A percentile compares a stretch with the other conserved stretches of the same genome.
These are phyloP conservation scores for Diaporthe sp. DNA, from an alignment of 2,329 filamentous ascomycete species.

Conservation along the genomic window DNA sequence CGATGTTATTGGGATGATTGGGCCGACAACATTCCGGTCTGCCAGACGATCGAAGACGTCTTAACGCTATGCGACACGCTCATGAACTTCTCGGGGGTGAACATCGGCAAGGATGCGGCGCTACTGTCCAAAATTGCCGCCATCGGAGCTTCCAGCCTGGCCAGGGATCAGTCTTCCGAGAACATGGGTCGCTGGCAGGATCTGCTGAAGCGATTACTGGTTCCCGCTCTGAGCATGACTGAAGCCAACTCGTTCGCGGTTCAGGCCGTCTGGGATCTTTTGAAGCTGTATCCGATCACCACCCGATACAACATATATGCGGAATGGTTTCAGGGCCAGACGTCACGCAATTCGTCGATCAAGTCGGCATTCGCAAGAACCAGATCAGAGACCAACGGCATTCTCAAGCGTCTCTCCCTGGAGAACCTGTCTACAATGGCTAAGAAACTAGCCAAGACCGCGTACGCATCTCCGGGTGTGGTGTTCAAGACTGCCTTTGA, in stretches of 20 bases:
- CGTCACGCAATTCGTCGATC: conserved; percentile 81
- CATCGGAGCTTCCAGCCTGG: conserved; percentile 82
- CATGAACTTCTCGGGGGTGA: conserved; percentile 86
- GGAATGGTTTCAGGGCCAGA: conserved; percentile 88
- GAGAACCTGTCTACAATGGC: conserved; percentile 90
- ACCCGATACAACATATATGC: conserved; percentile 89
- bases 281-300: conserved; percentile 80
- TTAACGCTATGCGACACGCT: conserved; percentile 88
- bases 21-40: conserved; percentile 92
- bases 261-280: conserved; percentile 86
- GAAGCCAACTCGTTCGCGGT: conserved; percentile 86
- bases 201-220: conserved; percentile 83
- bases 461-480: conserved; percentile 87
- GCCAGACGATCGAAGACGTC: conserved; percentile 89
- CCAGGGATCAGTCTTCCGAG: conserved; percentile 72
- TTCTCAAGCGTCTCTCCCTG: conserved; percentile 89
- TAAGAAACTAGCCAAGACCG: conserved; percentile 89
- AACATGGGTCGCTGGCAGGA: conserved; percentile 87
- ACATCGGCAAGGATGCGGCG: conserved; percentile 85
- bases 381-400: conserved; percentile 81
- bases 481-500: conserved; percentile 90
- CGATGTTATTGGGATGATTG: conserved; percentile 98
- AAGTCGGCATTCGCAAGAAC: conserved; percentile 81
- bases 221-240: conserved; percentile 88
- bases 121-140: conserved; percentile 85